Evolutionary conservation across 768 basidiomycete genomes (phyloP), one percentile per base, ranked within the genome.

Genomic region (Hypholoma fasciculare): DNA sequence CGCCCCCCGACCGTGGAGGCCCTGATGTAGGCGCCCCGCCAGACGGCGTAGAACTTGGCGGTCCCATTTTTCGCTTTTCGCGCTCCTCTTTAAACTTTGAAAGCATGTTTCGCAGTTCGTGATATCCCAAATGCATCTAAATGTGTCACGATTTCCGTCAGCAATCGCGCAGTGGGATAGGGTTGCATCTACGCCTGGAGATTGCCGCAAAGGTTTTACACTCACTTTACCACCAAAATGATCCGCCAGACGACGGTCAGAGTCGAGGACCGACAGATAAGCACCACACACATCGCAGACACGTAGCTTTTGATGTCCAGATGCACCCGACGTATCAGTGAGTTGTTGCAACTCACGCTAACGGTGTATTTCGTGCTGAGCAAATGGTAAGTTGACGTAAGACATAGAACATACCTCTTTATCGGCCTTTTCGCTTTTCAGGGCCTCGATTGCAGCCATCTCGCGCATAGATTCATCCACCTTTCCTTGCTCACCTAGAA

Each of bases 241-340:
- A 79, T 99, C 97, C 52, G 97, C 97, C 60, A 99, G 79, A 71
- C 97, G 94, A 72, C 96, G 88, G 79, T 99, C 97, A 57, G 96
- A 98, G 76, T 99, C 97, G 49, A 98, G 82, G 38, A 99, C 93
- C 14, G 94, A 96, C 46, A 99, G 83, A 80, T 98, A 98, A n/a
- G 97, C 97, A 67, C 97, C 97, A 71, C 97, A 99, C 27, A 98
- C 96, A 78, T 99, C 97, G 78, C 97, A 98, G n/a, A 99, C 97
- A 61, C 97, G 89, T 65, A 99, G 79, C 76, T 98, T 98, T 76
- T 99, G 97, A 80, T 99, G 97, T n/a, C 97, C 97, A 56, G 95
- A 97, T 5, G 97, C 97, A 56, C 97, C 97, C 40, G 96, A 96
- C 30, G 94, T 98, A 71, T 99, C 97, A 42, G 96, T 97, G 62